A percentile compares a stretch with the other conserved stretches of the same genome.
These are phyloP conservation scores for Calocybe gangraenosa DNA, from an alignment of 768 basidiomycete species.

Conservation along the genomic window DNA sequence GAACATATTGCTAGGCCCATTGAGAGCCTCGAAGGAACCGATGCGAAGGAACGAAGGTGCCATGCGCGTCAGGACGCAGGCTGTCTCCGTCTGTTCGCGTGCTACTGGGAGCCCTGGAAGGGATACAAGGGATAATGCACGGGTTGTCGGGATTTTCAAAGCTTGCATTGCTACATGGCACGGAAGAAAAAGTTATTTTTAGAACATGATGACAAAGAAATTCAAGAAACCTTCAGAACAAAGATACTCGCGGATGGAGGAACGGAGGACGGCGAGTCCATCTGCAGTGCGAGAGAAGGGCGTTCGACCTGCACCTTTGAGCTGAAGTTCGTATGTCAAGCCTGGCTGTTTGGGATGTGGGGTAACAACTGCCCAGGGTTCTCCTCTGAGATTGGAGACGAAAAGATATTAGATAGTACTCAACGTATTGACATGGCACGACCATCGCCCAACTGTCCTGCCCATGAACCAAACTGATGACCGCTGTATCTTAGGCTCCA, in stretches of 20 bases:
- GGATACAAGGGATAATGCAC: slow-evolving; percentile 76
- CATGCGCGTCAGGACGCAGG: slow-evolving; percentile 72
- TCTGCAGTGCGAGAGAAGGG: slow-evolving; percentile 92
- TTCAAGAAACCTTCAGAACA: slow-evolving; percentile 74
- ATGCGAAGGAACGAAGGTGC: slow-evolving; percentile 91
- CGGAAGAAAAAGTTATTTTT: no score
- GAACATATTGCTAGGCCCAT: slow-evolving; percentile 58
- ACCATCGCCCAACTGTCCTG: slow-evolving; percentile 95
- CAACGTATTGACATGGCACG: slow-evolving; percentile 81
- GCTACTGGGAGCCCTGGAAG: slow-evolving; percentile 69
- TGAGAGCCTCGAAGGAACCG: slow-evolving; percentile 85
- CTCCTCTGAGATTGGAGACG: background rate
- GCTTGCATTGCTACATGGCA: slow-evolving; percentile 47
- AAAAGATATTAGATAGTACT: no score
- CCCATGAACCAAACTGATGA: slow-evolving; percentile 86
- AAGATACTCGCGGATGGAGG: slow-evolving; percentile 90
- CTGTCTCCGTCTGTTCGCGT: slow-evolving; percentile 71
- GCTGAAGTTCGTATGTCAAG: slow-evolving; percentile 75
- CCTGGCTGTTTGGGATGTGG: slow-evolving; percentile 59
- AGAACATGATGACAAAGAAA: background rate
- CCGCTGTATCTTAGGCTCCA: slow-evolving; percentile 93
- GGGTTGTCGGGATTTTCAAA: slow-evolving; percentile 82
- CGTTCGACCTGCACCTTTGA: slow-evolving; percentile 93
- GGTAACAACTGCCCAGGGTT: slow-evolving; percentile 56
- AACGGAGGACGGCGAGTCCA: slow-evolving; percentile 92